phyloP scores from a whole-genome alignment of 75 land plant genomes.

The Gnetum montanum region DNA sequence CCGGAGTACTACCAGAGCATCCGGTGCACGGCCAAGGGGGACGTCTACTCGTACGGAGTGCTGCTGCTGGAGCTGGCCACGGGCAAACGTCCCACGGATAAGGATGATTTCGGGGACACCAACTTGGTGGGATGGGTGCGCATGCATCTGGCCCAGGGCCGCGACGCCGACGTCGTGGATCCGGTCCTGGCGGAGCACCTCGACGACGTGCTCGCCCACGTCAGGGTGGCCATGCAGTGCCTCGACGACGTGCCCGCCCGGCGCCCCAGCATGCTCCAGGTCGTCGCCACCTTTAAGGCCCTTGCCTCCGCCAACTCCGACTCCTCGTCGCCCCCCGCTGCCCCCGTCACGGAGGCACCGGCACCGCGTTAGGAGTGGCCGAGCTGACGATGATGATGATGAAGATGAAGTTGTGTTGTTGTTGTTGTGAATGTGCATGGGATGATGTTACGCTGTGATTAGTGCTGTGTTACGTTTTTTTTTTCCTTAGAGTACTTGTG shows the following conservation, averaged over 20 bases:
- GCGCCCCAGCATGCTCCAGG: conserved; percentile 73
- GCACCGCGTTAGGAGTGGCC: too few relatives aligned
- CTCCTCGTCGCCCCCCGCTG: too few relatives aligned
- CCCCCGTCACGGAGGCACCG: too few relatives aligned
- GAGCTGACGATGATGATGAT: too few relatives aligned
- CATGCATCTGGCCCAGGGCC: conserved; percentile 44
- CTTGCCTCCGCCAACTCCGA: conserved; percentile 25
- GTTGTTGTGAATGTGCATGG: too few relatives aligned
- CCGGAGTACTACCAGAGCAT: conserved; percentile 89
- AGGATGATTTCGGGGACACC: conserved; percentile 77
- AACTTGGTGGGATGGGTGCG: conserved; percentile 76
- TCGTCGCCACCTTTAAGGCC: conserved; percentile 67
- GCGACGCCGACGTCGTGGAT: conserved; percentile 49
- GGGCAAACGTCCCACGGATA: conserved; percentile 58
- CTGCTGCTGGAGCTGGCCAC: conserved; percentile 63
- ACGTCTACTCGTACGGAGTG: conserved; percentile 72
- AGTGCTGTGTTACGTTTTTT: too few relatives aligned
- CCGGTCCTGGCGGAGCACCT: conserved; percentile 24
- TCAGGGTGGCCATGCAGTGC: conserved; percentile 54
- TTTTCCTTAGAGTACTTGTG: too few relatives aligned
- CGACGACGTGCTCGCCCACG: conserved; percentile 33
- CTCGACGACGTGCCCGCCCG: conserved; percentile 60
- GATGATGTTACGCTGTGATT: too few relatives aligned
- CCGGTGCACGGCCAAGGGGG: conserved; percentile 73
- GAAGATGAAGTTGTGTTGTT: too few relatives aligned